These are phyloP conservation scores for Porcisia deanei DNA, from an alignment of 208 protist genomes.

Conservation along the genomic window DNA sequence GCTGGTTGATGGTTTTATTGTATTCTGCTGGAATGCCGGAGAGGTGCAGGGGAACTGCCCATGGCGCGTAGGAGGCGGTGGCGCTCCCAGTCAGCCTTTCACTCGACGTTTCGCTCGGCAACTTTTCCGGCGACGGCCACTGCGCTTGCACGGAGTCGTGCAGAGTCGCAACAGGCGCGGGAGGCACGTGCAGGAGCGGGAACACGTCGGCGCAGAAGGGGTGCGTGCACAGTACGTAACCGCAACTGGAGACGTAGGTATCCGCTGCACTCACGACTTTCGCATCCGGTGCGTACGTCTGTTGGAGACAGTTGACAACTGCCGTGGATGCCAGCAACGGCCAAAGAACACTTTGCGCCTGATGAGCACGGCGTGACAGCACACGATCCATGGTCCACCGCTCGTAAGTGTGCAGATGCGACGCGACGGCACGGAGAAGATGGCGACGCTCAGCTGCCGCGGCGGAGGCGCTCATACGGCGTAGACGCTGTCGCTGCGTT, in stretches of 20 bases:
- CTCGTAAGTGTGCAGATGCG: conserved; percentile 44
- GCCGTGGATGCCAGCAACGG: conserved; percentile 32
- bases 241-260: conserved; percentile 63
- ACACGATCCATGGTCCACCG: conserved; percentile 30
- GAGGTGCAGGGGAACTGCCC: conserved; percentile 28
- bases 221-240: conserved; percentile 68
- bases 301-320: conserved; percentile 25
- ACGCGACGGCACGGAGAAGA: conserved; percentile 33
- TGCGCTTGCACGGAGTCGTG: conserved; percentile 9
- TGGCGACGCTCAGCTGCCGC: conserved; percentile 9
- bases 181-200: conserved; percentile 27
- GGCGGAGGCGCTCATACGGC: background rate
- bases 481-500: conserved; percentile 10
- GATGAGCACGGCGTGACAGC: conserved; percentile 23
- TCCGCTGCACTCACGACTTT: conserved; percentile 56
- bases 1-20: conserved; percentile 31
- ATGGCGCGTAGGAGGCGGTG: conserved; percentile 14
- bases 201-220: conserved; percentile 52
- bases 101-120: background rate
- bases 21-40: conserved; percentile 27
- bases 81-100: background rate
- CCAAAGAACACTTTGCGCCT: conserved; percentile 18
- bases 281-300: conserved; percentile 27
- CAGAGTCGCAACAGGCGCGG: background rate
- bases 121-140: conserved; percentile 1